A percentile compares a stretch with the other conserved stretches of the same genome.
These are phyloP conservation scores for Blastocystis sp. DNA, from an alignment of 352 stramenopile genomes.

Conservation along the genomic window DNA sequence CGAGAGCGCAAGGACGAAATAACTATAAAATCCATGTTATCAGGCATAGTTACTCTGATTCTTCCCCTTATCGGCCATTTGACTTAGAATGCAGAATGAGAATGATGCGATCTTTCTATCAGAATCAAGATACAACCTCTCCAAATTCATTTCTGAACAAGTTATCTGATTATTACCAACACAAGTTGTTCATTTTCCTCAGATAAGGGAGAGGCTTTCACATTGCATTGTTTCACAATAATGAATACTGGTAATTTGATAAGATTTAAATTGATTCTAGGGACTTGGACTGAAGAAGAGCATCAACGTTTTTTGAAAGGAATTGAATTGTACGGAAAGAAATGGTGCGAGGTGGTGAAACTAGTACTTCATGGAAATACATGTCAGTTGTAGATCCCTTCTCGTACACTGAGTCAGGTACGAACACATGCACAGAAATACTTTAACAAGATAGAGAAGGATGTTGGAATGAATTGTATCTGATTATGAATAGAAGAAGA, in stretches of 20 bases:
- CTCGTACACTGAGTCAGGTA: neutral
- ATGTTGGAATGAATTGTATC: neutral
- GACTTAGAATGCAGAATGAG: neutral
- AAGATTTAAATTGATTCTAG: neutral
- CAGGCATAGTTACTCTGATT: neutral
- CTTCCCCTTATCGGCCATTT: neutral
- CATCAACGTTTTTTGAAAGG: neutral
- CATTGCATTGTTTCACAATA: neutral
- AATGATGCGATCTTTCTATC: neutral
- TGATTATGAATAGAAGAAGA: neutral
- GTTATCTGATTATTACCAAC: too few species aligned
- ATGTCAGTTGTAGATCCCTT: neutral
- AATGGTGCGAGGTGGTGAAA: neutral
- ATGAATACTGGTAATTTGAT: neutral
- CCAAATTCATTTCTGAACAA: too few species aligned
- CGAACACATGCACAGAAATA: conserved; percentile 33
- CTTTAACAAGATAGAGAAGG: conserved; percentile 7
- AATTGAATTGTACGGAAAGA: neutral
- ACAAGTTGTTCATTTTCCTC: too few species aligned
- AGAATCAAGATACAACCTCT: too few species aligned
- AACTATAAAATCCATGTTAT: neutral
- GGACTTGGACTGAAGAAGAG: neutral
- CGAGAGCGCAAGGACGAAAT: neutral
- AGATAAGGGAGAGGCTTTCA: neutral
- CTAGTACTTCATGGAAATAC: neutral